These are phyloP conservation scores for Pleurotus djamor DNA, from an alignment of 768 basidiomycete species.

Conservation along the genomic window DNA sequence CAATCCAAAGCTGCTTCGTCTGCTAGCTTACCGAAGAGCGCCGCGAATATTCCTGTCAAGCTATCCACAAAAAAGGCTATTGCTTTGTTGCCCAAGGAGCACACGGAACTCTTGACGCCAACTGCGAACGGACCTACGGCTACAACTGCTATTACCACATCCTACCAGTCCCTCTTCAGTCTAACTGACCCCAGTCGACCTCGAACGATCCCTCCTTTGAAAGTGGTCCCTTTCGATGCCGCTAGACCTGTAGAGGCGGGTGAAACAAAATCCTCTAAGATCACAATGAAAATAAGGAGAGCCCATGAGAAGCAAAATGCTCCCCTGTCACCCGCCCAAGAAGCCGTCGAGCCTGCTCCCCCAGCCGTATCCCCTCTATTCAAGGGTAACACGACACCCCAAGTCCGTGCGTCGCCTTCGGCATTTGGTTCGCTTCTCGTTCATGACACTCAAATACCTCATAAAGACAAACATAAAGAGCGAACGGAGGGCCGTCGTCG, in stretches of 20 bases:
- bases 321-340: not conserved
- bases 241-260: conserved; percentile 18
- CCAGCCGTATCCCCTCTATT: conserved; percentile 55
- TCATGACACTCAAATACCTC: conserved; percentile 40
- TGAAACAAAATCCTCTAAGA: conserved; percentile 58
- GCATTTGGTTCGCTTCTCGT: conserved; percentile 73
- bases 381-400: conserved; percentile 39
- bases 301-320: conserved; percentile 37
- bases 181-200: conserved; percentile 51
- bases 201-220: conserved; percentile 35
- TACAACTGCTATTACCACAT: conserved; percentile 82
- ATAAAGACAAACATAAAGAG: conserved; percentile 32
- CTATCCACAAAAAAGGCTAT: conserved; percentile 12
- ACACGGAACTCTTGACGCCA: conserved; percentile 72
- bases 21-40: conserved; percentile 11
- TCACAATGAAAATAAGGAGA: conserved; percentile 72
- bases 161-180: conserved; percentile 70
- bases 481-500: conserved; percentile 14
- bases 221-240: conserved; percentile 39
- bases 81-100: conserved; percentile 39
- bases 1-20: conserved; percentile 47
- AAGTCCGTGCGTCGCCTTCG: conserved; percentile 74
- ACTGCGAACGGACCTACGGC: conserved; percentile 83
- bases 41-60: conserved; percentile 1
- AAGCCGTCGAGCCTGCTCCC: conserved; percentile 20